Percentiles rank a stretch among this genome's conserved stretches.
These are phyloP conservation scores for Nicotiana rustica DNA, from an alignment of 305 asterid genomes.

Conservation along the genomic window DNA sequence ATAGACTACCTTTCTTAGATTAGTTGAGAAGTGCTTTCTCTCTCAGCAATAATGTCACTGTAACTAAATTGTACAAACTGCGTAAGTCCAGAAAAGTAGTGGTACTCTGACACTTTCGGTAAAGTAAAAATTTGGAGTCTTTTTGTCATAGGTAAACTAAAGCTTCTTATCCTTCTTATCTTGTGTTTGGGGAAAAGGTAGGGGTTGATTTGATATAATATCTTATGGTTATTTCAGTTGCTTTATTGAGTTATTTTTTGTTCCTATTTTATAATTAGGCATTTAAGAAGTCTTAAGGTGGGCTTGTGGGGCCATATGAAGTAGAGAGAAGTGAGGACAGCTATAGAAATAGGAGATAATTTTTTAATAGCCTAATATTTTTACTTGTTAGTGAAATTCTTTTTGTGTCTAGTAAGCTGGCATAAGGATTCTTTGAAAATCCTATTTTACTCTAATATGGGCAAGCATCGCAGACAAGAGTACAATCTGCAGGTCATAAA, in stretches of 20 bases:
- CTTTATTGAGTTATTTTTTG: background rate
- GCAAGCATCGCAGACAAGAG: too few species aligned
- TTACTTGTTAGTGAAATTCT: background rate
- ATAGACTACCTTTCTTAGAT: background rate
- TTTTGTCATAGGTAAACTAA: background rate
- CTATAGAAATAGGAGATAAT: background rate
- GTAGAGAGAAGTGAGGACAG: background rate
- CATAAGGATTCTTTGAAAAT: background rate
- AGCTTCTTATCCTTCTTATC: slow-evolving; percentile 12
- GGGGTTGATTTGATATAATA: background rate
- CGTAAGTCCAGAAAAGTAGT: slow-evolving; percentile 15
- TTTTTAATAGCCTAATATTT: background rate
- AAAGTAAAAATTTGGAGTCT: slow-evolving; percentile 3
- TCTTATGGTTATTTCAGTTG: background rate
- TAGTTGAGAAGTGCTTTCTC: background rate
- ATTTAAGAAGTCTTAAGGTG: background rate
- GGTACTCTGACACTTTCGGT: background rate
- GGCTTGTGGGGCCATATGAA: slow-evolving; percentile 21
- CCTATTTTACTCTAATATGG: too few species aligned
- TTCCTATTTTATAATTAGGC: background rate
- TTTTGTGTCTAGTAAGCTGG: slow-evolving; percentile 1
- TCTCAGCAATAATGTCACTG: slow-evolving; percentile 25
- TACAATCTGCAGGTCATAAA: too few species aligned
- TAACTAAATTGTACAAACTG: slow-evolving; percentile 19
- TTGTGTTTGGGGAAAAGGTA: slow-evolving; percentile 15